phyloP scores from a whole-genome alignment of 2,329 filamentous ascomycete species.

The Keithomyces neogunnii region DNA sequence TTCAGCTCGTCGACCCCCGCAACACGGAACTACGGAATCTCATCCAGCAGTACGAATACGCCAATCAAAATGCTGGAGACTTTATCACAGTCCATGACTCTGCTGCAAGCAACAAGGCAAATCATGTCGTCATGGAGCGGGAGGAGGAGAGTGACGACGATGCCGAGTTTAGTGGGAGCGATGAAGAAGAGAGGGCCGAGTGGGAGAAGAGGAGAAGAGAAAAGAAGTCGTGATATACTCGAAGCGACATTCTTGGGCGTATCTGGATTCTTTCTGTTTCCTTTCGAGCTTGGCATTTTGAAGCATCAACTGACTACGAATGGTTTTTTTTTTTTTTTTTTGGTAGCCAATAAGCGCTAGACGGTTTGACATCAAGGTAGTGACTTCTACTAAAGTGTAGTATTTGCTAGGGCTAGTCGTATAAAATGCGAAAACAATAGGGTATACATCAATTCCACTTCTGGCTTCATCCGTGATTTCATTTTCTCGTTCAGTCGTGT shows the following conservation, averaged over 20 bases:
- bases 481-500: background rate
- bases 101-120: constrained; percentile 4
- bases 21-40: constrained; percentile 54
- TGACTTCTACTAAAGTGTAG: constrained; percentile 1
- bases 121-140: constrained; percentile 11
- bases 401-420: constrained; percentile 4
- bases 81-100: constrained; percentile 34
- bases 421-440: constrained; percentile 2
- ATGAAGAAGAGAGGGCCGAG: constrained; percentile 55
- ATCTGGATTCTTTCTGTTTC: background rate
- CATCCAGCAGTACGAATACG: constrained; percentile 64
- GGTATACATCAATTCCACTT: constrained; percentile 7
- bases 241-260: background rate
- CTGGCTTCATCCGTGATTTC: background rate
- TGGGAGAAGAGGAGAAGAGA: constrained; percentile 45
- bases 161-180: constrained; percentile 55
- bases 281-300: background rate
- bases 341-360: background rate
- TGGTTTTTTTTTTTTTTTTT: background rate
- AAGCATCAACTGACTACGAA: too few relatives aligned
- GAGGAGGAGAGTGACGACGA: constrained; percentile 37
- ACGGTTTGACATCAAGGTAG: background rate
- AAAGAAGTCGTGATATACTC: constrained; percentile 19
- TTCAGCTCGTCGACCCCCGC: constrained; percentile 64
- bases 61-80: constrained; percentile 48